Percentiles rank a stretch among this genome's conserved stretches.
These are phyloP conservation scores for Globisporangium paddicum DNA, from an alignment of 352 stramenopile genomes.

Conservation along the genomic window DNA sequence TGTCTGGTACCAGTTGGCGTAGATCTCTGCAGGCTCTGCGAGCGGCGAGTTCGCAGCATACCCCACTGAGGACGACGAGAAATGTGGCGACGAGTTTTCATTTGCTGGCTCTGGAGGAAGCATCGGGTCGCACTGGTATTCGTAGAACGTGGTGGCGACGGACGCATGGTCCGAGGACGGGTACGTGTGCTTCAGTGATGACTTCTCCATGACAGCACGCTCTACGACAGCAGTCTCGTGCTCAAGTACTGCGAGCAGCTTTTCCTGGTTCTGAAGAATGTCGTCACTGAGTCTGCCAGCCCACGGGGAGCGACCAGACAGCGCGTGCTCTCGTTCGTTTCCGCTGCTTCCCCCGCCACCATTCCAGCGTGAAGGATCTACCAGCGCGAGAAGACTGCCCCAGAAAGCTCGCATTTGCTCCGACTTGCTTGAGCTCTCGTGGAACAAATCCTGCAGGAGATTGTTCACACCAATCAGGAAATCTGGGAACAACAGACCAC, in stretches of 20 bases:
- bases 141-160: conserved; percentile 33
- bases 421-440: conserved; percentile 20
- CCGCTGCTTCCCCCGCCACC: neutral
- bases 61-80: neutral
- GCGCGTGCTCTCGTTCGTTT: conserved; percentile 6
- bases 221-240: conserved; percentile 78
- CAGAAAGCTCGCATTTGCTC: conserved; percentile 50
- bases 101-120: conserved; percentile 29
- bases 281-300: conserved; percentile 66
- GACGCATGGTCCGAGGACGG: conserved; percentile 22
- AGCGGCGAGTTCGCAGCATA: neutral
- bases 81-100: neutral
- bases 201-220: conserved; percentile 72
- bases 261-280: conserved; percentile 80
- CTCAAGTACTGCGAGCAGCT: conserved; percentile 67
- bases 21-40: conserved; percentile 14
- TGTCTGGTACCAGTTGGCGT: conserved; percentile 44
- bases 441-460: conserved; percentile 34
- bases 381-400: conserved; percentile 33
- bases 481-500: conserved; percentile 50
- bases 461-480: conserved; percentile 47
- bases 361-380: conserved; percentile 16
- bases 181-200: conserved; percentile 70
- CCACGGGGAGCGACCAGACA: conserved; percentile 31
- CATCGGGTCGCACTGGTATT: conserved; percentile 63